Evolutionary conservation across 2,329 filamentous ascomycete species (phyloP), one percentile per base, ranked within the genome.

Genomic region (Diaporthe eres): DNA sequence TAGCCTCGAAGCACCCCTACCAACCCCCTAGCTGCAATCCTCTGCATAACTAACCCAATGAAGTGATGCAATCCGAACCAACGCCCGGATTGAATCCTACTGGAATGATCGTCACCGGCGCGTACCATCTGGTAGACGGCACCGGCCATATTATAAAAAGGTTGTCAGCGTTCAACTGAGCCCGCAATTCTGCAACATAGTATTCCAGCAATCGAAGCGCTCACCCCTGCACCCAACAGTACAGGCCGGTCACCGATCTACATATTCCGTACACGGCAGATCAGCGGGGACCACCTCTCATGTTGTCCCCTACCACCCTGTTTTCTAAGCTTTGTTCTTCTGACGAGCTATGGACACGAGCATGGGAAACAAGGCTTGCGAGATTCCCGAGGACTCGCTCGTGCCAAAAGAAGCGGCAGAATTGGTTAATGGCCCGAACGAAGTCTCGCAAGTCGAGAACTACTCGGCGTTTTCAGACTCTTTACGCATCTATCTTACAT

Each of bases 401-500:
- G 22, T 9, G 31, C 13, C 65, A 25, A n/a, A 68, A 25, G 37
- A 39, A 13, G 34, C 34, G 47, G 3, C 47, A 15, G 65, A 12
- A 13, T 3, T 28, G 44, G 10, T 19, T 0, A 9, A 53, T 17
- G 13, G 2, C 1, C 28, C 47, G 12, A 49, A 55, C 19, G 31
- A n/a, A 10, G 19, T 7, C 19, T 42, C 49, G 7, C 44, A 57
- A 57, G 15, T 22, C 15, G 49, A 57, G 12, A 5, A 39, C 19
- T 60, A 60, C 39, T 58, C 68, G 8, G 13, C 15, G 3, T 49
- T 71, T 22, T 71, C 68, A 9, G 53, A 71, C 25, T 25, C 25
- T 7, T 5, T n/a, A 19, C 39, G 37, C 19, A 47, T 19, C 9
- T 71, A 71, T 15, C 53, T 71, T 8, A 60, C 53, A 2, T 71